Evolutionary conservation across 371 early-diverging fungal species (phyloP).

Genomic region (Lichtheimia ornata): DNA sequence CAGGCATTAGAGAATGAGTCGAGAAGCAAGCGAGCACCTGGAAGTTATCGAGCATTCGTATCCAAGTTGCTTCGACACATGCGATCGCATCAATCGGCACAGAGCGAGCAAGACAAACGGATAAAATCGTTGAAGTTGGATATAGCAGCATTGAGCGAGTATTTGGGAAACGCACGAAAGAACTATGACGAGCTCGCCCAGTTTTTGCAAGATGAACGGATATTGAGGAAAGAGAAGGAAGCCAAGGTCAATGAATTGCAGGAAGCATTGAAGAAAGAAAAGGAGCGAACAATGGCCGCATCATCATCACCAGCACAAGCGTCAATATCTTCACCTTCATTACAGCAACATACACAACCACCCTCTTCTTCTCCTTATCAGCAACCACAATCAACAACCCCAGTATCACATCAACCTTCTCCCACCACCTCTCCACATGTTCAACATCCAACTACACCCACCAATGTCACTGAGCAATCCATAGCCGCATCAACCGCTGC

Average conservation of each 20-base stretch:
- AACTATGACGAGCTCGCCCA: conserved; percentile 5
- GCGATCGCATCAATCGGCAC: background rate
- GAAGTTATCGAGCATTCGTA: conserved; percentile 4
- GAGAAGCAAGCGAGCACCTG: conserved; percentile 7
- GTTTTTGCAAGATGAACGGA: conserved; percentile 5
- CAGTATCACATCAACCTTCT: background rate
- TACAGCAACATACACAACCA: background rate
- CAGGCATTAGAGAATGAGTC: background rate
- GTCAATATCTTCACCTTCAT: background rate
- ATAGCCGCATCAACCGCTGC: too few species aligned
- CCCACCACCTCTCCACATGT: too few species aligned
- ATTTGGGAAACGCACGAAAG: background rate
- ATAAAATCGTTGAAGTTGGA: background rate
- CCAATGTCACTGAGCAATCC: too few species aligned
- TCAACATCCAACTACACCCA: too few species aligned
- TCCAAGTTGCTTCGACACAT: background rate
- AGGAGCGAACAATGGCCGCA: background rate
- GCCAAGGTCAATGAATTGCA: conserved; percentile 3
- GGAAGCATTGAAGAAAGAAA: background rate
- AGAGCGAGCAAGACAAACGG: background rate
- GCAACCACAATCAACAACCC: background rate
- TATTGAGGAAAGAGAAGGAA: conserved; percentile 5
- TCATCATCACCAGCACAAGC: background rate
- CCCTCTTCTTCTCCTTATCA: background rate
- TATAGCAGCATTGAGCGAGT: conserved; percentile 2